These are phyloP conservation scores for Tympanopsis confertula DNA, from an alignment of 2,329 filamentous ascomycete species.

Conservation along the genomic window DNA sequence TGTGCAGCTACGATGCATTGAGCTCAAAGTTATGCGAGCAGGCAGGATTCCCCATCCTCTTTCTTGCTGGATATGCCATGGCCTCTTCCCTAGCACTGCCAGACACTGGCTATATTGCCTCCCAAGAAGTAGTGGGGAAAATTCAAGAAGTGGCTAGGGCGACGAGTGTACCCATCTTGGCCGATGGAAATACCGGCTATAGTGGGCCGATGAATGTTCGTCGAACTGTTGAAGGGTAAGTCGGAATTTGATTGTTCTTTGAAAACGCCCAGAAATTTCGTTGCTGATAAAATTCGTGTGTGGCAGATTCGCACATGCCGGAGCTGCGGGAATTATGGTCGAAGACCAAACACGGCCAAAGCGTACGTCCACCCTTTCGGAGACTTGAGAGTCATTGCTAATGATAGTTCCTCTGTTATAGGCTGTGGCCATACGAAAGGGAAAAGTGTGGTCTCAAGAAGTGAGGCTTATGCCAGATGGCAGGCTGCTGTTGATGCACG, in stretches of 20 bases:
- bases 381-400: background rate
- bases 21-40: conserved; percentile 29
- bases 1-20: conserved; percentile 29
- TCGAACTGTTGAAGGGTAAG: conserved; percentile 29
- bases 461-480: conserved; percentile 30
- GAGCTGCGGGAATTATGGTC: conserved; percentile 25
- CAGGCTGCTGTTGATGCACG: conserved; percentile 32
- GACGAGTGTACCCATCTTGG: conserved; percentile 26
- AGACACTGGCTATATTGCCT: conserved; percentile 35
- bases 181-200: conserved; percentile 34
- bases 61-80: conserved; percentile 28
- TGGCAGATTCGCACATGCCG: conserved; percentile 26
- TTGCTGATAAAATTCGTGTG: too few relatives aligned
- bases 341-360: conserved; percentile 37
- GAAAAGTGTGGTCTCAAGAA: conserved; percentile 29
- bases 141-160: conserved; percentile 27
- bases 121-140: conserved; percentile 30
- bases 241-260: too few relatives aligned
- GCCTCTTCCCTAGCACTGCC: conserved; percentile 26
- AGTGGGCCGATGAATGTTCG: conserved; percentile 33
- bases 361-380: conserved; percentile 15
- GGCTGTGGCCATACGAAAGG: conserved; percentile 32
- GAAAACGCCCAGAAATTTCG: too few relatives aligned
- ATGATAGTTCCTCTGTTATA: conserved; percentile 7
- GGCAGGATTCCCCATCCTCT: conserved; percentile 31